These are phyloP conservation scores for Trametes polyzona DNA, from an alignment of 1,284 basidiomycete species.

Conservation along the genomic window DNA sequence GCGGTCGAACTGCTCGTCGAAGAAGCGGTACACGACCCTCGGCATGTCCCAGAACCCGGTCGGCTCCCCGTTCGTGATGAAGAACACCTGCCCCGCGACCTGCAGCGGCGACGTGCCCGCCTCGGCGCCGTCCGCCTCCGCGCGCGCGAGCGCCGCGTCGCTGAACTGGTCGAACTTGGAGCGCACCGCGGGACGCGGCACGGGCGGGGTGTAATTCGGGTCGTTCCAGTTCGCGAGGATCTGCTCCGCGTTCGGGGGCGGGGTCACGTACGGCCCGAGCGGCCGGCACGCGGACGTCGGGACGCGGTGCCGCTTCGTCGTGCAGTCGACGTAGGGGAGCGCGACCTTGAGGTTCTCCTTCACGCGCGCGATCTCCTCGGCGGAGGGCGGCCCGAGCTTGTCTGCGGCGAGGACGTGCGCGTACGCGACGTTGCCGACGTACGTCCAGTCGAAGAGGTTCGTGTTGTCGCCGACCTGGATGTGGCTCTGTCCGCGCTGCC, in stretches of 20 bases:
- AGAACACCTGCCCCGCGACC: constrained; percentile 94
- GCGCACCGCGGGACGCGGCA: constrained; percentile 66
- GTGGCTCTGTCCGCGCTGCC: constrained; percentile 83
- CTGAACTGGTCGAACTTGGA: constrained; percentile 78
- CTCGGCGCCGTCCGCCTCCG: constrained; percentile 47
- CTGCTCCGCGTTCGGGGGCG: constrained; percentile 59
- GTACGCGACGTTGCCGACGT: constrained; percentile 94
- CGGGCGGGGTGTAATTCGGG: constrained; percentile 47
- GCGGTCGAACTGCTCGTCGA: constrained; percentile 54
- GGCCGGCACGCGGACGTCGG: constrained; percentile 82
- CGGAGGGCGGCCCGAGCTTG: constrained; percentile 60
- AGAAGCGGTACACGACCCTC: constrained; percentile 81
- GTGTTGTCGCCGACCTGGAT: constrained; percentile 95
- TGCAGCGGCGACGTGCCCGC: constrained; percentile 53
- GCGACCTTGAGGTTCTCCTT: constrained; percentile 48
- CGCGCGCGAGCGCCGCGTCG: constrained; percentile 53
- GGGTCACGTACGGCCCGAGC: constrained; percentile 76
- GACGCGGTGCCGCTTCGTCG: constrained; percentile 62
- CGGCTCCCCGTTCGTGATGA: constrained; percentile 98
- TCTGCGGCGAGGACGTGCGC: constrained; percentile 96
- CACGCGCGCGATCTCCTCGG: constrained; percentile 46
- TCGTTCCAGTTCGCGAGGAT: constrained; percentile 66
- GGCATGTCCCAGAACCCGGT: constrained; percentile 97
- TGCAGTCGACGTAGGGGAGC: constrained; percentile 66
- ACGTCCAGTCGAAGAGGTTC: constrained; percentile 98